These are phyloP conservation scores for Oryza australiensis DNA, from an alignment of 176 grass and related monocot species.

Conservation along the genomic window DNA sequence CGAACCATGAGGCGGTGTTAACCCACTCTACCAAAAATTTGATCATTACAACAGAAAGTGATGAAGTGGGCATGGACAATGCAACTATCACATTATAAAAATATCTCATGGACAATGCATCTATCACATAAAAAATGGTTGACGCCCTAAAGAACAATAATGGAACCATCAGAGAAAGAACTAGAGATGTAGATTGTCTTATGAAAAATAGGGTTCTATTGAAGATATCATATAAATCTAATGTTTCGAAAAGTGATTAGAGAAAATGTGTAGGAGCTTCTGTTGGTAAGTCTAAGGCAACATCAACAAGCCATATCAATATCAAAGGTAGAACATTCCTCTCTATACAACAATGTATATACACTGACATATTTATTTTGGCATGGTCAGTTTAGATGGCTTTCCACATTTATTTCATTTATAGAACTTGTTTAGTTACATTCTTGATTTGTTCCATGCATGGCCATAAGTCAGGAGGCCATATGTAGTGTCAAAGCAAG, in stretches of 20 bases:
- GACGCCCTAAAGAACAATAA: not conserved
- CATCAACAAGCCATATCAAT: not conserved
- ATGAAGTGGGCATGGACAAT: constrained; percentile 8
- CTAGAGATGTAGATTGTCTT: not conserved
- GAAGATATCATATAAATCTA: constrained; percentile 4
- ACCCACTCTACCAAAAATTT: constrained; percentile 28
- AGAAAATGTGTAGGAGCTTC: not conserved
- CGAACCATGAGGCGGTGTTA: constrained; percentile 26
- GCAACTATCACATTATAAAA: too few species aligned
- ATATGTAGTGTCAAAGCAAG: constrained; percentile 1
- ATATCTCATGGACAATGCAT: not conserved
- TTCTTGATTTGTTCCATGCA: constrained; percentile 13
- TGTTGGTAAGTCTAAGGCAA: constrained; percentile 6
- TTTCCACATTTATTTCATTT: not conserved
- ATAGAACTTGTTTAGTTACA: not conserved
- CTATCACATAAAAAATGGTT: not conserved
- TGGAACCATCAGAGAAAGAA: constrained; percentile 29
- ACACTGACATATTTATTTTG: constrained; percentile 13
- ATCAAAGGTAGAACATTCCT: constrained; percentile 36
- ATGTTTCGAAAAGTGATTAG: constrained; percentile 3
- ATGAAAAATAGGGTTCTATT: not conserved
- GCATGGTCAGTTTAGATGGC: constrained; percentile 13
- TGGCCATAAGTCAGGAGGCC: not conserved
- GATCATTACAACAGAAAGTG: constrained; percentile 9
- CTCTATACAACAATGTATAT: not conserved